Percentiles rank a stretch among this genome's conserved stretches.
Evolutionary conservation across 345 rosid genomes (phyloP).

Genomic region (rapeseed (Brassica napus)): DNA sequence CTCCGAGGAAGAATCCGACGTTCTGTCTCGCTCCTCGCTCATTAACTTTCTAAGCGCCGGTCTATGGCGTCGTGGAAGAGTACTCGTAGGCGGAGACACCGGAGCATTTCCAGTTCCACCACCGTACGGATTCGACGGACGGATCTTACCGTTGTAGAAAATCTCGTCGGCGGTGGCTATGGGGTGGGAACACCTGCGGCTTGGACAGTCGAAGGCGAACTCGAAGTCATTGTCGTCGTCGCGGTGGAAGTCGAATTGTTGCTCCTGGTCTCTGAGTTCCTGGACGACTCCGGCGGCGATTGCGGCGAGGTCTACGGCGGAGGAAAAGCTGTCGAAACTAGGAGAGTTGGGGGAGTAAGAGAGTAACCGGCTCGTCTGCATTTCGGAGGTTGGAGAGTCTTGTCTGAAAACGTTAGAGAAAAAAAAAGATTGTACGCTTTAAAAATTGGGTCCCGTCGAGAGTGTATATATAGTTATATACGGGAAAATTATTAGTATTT

Average conservation of each 20-base stretch:
- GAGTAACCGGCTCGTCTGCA: conserved; percentile 47
- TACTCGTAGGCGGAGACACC: conserved; percentile 2
- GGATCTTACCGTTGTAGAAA: conserved; percentile 63
- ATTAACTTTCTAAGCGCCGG: conserved; percentile 56
- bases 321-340: conserved; percentile 42
- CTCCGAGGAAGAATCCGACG: conserved; percentile 44
- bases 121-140: conserved; percentile 54
- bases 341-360: conserved; percentile 49
- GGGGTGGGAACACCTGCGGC: conserved; percentile 33
- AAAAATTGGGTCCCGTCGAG: too few species aligned
- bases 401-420: not conserved
- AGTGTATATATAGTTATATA: too few species aligned
- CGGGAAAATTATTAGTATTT: not conserved
- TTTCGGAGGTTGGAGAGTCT: not conserved
- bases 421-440: not conserved
- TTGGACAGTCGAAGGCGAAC: conserved; percentile 48
- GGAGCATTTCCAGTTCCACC: conserved; percentile 10
- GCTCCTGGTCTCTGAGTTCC: conserved; percentile 41
- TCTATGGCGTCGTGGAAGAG: conserved; percentile 35
- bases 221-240: conserved; percentile 40
- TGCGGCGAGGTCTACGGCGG: conserved; percentile 46
- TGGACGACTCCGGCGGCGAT: conserved; percentile 53
- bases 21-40: conserved; percentile 53
- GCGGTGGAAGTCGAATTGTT: conserved; percentile 8
- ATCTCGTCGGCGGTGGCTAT: conserved; percentile 61